Evolutionary conservation across 768 basidiomycete genomes (phyloP).

Genomic region (Suillus placidus): DNA sequence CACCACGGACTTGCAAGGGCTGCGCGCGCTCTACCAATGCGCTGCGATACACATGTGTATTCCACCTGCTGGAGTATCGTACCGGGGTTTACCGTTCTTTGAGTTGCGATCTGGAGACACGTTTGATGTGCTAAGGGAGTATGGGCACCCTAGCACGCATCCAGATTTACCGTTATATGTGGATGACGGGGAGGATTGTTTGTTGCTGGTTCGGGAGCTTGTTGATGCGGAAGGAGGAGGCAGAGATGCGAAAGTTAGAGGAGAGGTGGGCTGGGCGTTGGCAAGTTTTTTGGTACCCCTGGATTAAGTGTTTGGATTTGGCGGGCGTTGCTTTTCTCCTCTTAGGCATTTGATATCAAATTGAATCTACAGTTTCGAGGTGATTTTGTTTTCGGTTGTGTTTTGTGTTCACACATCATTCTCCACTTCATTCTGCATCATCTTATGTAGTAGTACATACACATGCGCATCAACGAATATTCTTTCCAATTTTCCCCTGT

Average conservation of each 20-base stretch:
- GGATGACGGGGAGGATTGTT: conserved; percentile 76
- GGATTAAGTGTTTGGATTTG: conserved; percentile 28
- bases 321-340: not conserved
- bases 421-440: not conserved
- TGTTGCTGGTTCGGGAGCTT: conserved; percentile 67
- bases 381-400: not conserved
- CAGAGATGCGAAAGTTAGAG: conserved; percentile 21
- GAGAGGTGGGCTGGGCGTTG: conserved; percentile 75
- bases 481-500: not conserved
- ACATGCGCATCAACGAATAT: not conserved
- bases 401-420: not conserved
- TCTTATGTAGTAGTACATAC: conserved; percentile 2
- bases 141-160: conserved; percentile 77
- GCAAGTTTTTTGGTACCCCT: conserved; percentile 79
- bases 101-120: conserved; percentile 61
- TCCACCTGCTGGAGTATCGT: conserved; percentile 64
- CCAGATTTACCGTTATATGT: conserved; percentile 75
- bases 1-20: conserved; percentile 30
- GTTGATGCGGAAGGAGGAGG: conserved; percentile 12
- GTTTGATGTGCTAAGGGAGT: conserved; percentile 72
- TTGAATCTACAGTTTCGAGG: not conserved
- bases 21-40: conserved; percentile 64
- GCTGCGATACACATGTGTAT: conserved; percentile 69
- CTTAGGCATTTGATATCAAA: not conserved
- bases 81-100: conserved; percentile 80